Evolutionary conservation across 2,329 filamentous ascomycete species (phyloP).

Genomic region (Knufia petricola): DNA sequence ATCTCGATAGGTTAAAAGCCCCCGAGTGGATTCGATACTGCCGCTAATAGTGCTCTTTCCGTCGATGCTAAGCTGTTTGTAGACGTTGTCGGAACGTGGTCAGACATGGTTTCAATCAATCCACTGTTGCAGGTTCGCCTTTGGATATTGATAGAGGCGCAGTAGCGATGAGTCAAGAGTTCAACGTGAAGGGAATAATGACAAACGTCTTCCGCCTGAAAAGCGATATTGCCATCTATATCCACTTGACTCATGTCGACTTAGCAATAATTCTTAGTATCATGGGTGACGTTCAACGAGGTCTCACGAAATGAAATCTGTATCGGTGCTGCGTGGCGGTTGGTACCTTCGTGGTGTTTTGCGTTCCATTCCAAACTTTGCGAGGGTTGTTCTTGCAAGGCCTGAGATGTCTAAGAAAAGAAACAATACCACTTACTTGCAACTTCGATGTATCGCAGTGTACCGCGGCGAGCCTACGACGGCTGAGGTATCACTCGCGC

Average conservation of each 20-base stretch:
- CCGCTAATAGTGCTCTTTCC: not conserved
- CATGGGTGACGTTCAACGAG: not conserved
- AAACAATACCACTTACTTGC: slow-evolving; percentile 2
- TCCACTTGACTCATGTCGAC: not conserved
- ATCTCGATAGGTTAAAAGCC: not conserved
- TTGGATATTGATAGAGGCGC: slow-evolving; percentile 1
- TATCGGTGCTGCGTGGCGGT: no score
- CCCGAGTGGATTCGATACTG: not conserved
- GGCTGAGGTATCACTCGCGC: not conserved
- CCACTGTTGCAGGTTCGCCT: not conserved
- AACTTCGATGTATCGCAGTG: not conserved
- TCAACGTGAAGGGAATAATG: not conserved
- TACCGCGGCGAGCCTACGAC: not conserved
- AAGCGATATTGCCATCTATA: not conserved
- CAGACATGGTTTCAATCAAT: not conserved
- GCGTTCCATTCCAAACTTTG: not conserved
- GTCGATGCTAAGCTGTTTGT: not conserved
- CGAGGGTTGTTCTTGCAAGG: not conserved
- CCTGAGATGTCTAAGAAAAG: slow-evolving; percentile 4
- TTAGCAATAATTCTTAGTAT: not conserved
- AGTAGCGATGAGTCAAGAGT: not conserved
- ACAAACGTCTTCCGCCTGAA: not conserved
- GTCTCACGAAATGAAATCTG: no score
- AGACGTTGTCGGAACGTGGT: not conserved
- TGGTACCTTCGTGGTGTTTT: no score